phyloP scores from a whole-genome alignment of 139 green algal genomes.

The Chlamydomonas incerta region DNA sequence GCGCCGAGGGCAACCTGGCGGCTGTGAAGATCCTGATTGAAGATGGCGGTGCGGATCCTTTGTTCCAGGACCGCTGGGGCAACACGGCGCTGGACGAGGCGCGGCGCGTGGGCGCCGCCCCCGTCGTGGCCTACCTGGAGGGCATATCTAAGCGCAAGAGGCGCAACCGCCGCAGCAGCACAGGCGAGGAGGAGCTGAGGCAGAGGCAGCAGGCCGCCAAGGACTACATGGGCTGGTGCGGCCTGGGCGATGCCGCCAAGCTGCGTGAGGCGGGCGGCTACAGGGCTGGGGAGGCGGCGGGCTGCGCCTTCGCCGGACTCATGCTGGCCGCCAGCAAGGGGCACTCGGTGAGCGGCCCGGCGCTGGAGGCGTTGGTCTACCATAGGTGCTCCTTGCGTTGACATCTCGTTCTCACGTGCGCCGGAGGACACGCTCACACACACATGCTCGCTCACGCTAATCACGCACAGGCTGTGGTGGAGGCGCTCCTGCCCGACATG shows the following conservation, averaged over 20 bases:
- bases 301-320: conserved; percentile 26
- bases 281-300: neutral
- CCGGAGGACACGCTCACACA: no score
- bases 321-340: conserved; percentile 30
- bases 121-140: conserved; percentile 51
- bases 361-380: no score
- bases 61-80: conserved; percentile 59
- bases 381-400: no score
- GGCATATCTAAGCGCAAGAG: no score
- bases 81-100: conserved; percentile 65
- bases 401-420: no score
- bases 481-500: conserved; percentile 11
- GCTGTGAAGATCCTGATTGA: conserved; percentile 44
- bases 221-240: conserved; percentile 7
- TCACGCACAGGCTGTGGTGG: conserved; percentile 16
- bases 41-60: conserved; percentile 34
- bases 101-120: conserved; percentile 49
- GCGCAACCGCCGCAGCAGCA: neutral
- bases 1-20: conserved; percentile 66
- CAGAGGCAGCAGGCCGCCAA: neutral
- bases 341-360: conserved; percentile 13
- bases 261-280: conserved; percentile 6
- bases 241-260: neutral
- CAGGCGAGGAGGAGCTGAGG: neutral
- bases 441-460: no score